Evolutionary conservation across 73 alveolate species (phyloP), one percentile per base, ranked within the genome.

Genomic region (Blepharisma japonicum): DNA sequence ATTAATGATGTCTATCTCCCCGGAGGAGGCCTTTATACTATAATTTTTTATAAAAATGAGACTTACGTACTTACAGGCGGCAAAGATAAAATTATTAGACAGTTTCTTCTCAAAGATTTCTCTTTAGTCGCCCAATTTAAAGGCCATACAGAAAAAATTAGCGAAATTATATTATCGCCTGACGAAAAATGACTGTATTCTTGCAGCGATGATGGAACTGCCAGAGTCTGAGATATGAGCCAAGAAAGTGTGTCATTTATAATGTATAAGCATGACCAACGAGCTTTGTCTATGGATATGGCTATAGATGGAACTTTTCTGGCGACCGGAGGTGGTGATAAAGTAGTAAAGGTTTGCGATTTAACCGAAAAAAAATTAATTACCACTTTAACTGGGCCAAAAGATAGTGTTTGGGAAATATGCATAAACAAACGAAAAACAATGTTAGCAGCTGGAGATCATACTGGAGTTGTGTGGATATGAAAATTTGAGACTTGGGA

Each of bases 121-220:
- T 7, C 8, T 38, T 7, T 6, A 14, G 72, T 20, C 6, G 72
- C 7, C 45, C 7, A 20, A 38, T 56, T 56, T 56, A 20, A 56
- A 56, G 72, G 72, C 7, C 72, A 56, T 56, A 56, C 72, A 7
- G 72, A 56, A 6, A 38, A 56, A 38, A 56, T 56, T 6, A 56
- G 18, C 45, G 7, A 7, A 6, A 20, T 56, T 6, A 56, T 7
- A 56, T 8, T 56, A 7, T 21, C 47, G n/a, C n/a, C n/a, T n/a
- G 74, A 61, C 50, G 74, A 61, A 25, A 18, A 11, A 14, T 8
- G 0, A 39, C 0, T 61, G 18, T 61, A 14, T 25, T 61, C 74
- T 18, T n/a, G 47, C 18, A 61, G 74, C 5, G 74, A 61, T 25
- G 74, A 56, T 56, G 7, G 72, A 8, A 61, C 74, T 18, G 74